A percentile compares a stretch with the other conserved stretches of the same genome.
Conservation (phyloP, 2,329 filamentous ascomycete genomes). For the Thelonectria discophora region DNA sequence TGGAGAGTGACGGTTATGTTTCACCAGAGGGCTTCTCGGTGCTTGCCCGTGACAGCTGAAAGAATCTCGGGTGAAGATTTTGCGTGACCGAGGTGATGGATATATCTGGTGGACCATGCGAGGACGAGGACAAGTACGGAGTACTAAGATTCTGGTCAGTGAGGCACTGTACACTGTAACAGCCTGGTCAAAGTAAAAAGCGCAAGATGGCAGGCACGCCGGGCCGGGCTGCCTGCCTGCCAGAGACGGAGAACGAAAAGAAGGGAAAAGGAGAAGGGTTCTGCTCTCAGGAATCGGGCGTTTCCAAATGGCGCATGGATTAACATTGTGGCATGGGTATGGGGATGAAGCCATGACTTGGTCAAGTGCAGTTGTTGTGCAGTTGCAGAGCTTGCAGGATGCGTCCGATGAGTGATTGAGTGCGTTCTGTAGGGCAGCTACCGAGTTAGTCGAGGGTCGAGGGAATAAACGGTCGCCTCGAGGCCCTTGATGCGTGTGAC, state of each 20-base stretch:
- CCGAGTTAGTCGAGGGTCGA: not conserved
- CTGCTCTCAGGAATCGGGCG: not conserved
- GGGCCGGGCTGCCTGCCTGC: slow-evolving; percentile 15
- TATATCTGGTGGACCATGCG: not conserved
- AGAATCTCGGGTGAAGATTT: not conserved
- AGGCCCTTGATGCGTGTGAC: slow-evolving; percentile 7
- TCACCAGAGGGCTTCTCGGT: not conserved
- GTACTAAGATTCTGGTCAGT: no score
- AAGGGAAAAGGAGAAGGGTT: not conserved
- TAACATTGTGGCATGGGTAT: slow-evolving; percentile 10
- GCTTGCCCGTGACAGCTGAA: not conserved
- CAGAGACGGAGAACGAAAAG: not conserved
- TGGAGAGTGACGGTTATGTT: not conserved
- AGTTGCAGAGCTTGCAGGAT: slow-evolving; percentile 1
- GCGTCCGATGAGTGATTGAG: not conserved
- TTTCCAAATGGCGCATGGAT: slow-evolving; percentile 3
- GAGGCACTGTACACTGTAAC: no score
- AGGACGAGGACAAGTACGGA: no score
- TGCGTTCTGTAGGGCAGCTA: not conserved
- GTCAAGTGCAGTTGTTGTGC: slow-evolving; percentile 5
- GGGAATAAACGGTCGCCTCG: not conserved
- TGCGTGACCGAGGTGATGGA: not conserved
- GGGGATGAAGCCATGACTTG: slow-evolving; percentile 19
- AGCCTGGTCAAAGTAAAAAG: not conserved
- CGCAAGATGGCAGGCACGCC: slow-evolving; percentile 9